These are phyloP conservation scores for Amyloporia xantha DNA, from an alignment of 768 basidiomycete species.

Conservation along the genomic window DNA sequence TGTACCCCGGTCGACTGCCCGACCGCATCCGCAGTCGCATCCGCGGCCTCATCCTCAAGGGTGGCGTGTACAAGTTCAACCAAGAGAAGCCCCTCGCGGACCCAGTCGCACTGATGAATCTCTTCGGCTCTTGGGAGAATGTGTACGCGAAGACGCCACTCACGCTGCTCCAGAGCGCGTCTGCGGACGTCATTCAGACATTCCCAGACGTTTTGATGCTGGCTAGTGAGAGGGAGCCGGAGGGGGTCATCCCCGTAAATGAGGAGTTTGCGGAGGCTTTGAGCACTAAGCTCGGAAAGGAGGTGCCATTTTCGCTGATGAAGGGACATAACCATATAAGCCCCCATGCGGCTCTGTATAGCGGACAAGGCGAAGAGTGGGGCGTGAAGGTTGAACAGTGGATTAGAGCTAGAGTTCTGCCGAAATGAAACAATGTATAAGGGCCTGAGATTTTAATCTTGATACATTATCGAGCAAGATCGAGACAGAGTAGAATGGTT, in stretches of 20 bases:
- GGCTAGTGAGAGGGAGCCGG: slow-evolving; percentile 49
- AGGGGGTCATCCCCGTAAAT: slow-evolving; percentile 31
- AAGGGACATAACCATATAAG: slow-evolving; percentile 63
- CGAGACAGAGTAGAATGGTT: no score
- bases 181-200: slow-evolving; percentile 24
- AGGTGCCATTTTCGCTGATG: slow-evolving; percentile 30
- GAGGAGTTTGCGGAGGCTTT: slow-evolving; percentile 35
- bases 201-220: slow-evolving; percentile 45
- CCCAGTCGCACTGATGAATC: slow-evolving; percentile 14
- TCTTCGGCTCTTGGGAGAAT: slow-evolving; percentile 32
- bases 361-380: slow-evolving; percentile 60
- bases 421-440: not conserved
- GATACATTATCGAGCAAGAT: no score
- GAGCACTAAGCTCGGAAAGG: slow-evolving; percentile 27
- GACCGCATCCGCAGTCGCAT: slow-evolving; percentile 26
- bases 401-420: slow-evolving; percentile 8
- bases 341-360: slow-evolving; percentile 38
- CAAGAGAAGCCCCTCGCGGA: not conserved
- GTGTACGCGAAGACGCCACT: slow-evolving; percentile 34
- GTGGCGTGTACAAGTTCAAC: slow-evolving; percentile 37
- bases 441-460: no score
- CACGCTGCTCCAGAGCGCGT: slow-evolving; percentile 32
- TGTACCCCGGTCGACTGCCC: slow-evolving; percentile 25
- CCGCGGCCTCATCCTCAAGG: slow-evolving; percentile 39
- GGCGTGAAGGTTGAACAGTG: slow-evolving; percentile 35